Evolutionary conservation across 805 yeast genomes (phyloP).

Genomic region (Yarrowia sp.): DNA sequence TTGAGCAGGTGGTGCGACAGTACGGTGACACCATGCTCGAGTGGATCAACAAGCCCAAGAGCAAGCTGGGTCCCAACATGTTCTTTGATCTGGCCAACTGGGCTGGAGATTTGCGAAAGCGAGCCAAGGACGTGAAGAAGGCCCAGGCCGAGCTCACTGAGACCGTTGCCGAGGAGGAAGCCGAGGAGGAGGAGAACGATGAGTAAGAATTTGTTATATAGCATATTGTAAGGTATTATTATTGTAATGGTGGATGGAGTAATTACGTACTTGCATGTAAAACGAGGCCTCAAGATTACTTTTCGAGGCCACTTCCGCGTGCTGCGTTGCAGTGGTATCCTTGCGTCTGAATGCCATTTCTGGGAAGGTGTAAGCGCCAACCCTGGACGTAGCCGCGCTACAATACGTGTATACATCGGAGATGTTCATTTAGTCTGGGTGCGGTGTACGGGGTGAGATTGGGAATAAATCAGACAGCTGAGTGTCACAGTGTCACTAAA

Average conservation of each 20-base stretch:
- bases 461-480: no score
- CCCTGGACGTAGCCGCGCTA: no score
- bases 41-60: slow-evolving; percentile 63
- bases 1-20: slow-evolving; percentile 56
- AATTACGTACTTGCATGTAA: no score
- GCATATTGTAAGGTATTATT: neutral
- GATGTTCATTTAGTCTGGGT: no score
- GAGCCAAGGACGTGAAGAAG: slow-evolving; percentile 21
- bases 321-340: no score
- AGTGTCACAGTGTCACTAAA: no score
- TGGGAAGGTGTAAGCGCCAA: no score
- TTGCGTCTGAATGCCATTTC: no score
- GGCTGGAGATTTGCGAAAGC: slow-evolving; percentile 50
- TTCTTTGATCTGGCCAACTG: slow-evolving; percentile 84
- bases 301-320: no score
- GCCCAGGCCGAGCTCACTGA: slow-evolving; percentile 1
- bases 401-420: no score
- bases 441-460: fast-evolving
- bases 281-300: no score
- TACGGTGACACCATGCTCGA: slow-evolving; percentile 62
- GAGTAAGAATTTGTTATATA: slow-evolving; percentile 13
- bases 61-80: slow-evolving; percentile 61
- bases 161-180: slow-evolving; percentile 19
- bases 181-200: slow-evolving; percentile 16
- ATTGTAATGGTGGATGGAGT: no score